Conservation (phyloP, 2,329 filamentous ascomycete genomes). For the Neoarthrinium moseri region DNA sequence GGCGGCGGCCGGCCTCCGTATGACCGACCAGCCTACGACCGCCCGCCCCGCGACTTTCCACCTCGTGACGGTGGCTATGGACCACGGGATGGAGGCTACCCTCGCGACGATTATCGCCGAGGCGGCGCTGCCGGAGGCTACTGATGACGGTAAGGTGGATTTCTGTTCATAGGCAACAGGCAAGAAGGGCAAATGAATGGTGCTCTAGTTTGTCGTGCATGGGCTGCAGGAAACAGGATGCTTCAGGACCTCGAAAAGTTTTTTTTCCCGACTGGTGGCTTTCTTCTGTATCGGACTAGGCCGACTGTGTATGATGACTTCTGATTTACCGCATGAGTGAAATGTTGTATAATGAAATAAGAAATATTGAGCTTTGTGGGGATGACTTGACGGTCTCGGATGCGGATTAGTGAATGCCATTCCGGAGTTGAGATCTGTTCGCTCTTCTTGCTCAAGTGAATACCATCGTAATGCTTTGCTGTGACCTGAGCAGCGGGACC, state of each 20-base stretch:
- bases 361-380: no score
- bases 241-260: constrained; percentile 5
- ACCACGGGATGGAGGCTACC: constrained; percentile 25
- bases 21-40: constrained; percentile 51
- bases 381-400: no score
- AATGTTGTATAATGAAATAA: constrained; percentile 5
- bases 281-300: not conserved
- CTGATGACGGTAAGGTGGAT: not conserved
- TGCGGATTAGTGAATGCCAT: no score
- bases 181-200: no score
- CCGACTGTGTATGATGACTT: constrained; percentile 5
- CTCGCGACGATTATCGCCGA: constrained; percentile 31
- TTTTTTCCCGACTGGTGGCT: not conserved
- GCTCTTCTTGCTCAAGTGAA: no score
- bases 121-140: constrained; percentile 20
- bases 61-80: constrained; percentile 46
- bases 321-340: not conserved
- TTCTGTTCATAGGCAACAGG: constrained; percentile 1
- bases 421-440: no score
- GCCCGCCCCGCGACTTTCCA: constrained; percentile 37
- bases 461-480: no score
- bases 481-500: no score
- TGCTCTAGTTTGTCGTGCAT: not conserved
- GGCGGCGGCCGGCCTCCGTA: constrained; percentile 48
- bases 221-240: constrained; percentile 5